phyloP scores from a whole-genome alignment of 805 yeast genomes.

The Lipomyces yamanashiensis region DNA sequence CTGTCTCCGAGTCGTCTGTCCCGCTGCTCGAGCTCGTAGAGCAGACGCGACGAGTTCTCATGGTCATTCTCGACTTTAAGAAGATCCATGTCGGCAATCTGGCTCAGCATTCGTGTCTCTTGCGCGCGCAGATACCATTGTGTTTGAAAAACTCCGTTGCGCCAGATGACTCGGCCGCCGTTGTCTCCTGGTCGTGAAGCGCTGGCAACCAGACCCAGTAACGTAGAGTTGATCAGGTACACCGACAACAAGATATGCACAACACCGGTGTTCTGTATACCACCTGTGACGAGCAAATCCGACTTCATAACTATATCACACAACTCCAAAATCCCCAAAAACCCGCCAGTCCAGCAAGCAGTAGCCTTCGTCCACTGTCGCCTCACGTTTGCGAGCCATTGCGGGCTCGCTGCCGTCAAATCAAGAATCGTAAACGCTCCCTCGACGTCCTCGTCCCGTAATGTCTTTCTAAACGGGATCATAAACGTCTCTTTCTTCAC shows the following conservation, averaged over 20 bases:
- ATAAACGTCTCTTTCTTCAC: conserved; percentile 47
- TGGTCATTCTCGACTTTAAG: conserved; percentile 49
- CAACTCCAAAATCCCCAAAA: conserved; percentile 49
- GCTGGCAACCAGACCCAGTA: conserved; percentile 54
- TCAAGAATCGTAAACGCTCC: conserved; percentile 64
- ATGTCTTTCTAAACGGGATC: conserved; percentile 66
- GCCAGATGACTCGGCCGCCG: conserved; percentile 63
- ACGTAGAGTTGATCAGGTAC: conserved; percentile 55
- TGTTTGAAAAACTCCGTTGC: conserved; percentile 64
- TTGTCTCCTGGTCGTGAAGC: conserved; percentile 58
- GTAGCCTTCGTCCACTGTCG: conserved; percentile 45
- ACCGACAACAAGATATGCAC: conserved; percentile 55
- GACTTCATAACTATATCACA: conserved; percentile 55
- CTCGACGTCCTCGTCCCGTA: conserved; percentile 62
- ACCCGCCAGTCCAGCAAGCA: conserved; percentile 45
- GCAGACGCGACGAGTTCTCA: conserved; percentile 45
- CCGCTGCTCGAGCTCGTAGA: conserved; percentile 44
- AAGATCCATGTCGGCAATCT: conserved; percentile 68
- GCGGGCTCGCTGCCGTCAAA: conserved; percentile 61
- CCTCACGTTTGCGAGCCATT: conserved; percentile 51
- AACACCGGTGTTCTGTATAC: conserved; percentile 46
- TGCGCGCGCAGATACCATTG: conserved; percentile 70
- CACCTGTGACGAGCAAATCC: conserved; percentile 47
- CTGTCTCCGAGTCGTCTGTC: conserved; percentile 53
- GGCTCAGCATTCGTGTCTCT: conserved; percentile 68